Evolutionary conservation across 2,329 filamentous ascomycete genomes (phyloP), one percentile per base, ranked within the genome.

Genomic region (Aspergillus pseudoviridinutans): DNA sequence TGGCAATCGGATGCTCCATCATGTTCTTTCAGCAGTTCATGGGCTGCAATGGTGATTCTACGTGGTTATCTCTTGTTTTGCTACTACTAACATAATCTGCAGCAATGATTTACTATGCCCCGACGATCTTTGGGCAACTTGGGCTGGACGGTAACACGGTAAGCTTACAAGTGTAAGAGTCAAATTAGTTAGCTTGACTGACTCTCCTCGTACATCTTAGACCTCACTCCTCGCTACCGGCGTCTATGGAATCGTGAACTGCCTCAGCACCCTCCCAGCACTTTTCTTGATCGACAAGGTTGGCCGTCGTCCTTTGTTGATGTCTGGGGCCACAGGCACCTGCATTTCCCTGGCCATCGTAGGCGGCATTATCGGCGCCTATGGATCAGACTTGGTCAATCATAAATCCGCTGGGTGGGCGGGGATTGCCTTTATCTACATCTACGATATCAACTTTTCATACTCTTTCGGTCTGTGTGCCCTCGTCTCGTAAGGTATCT

Each of bases 81-180:
- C 20, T 17, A 24, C 10, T 8, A 22, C 4, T 6, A 12, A 49
- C 12, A 49, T 35, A 12, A 44, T 14, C 1, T n/a, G 25, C 35
- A 73, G 70, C 77, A 0, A 71, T 81, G 51, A 79, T 81, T 22
- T 80, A 80, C 66, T 81, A 80, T 53, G 77, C 78, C 0, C 78
- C 79, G 0, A 78, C 71, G 1, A 79, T 81, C 17, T 81, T 81
- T 61, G 63, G 57, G 0, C 74, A 77, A 50, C 65, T 82, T 1
- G 79, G 79, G 0, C 68, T 80, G 0, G 61, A 68, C 41, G 68
- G 71, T 3, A 73, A 74, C 54, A 72, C 71, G 1, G 65, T 67
- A 60, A 6, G 57, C 28, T 20, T 5, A 28, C 12, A 17, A 32
- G 12, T 32, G 12, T 14, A 14, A 38, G 32, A 17, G 32, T 38